These are phyloP conservation scores for Neopestalotiopsis sp. DNA, from an alignment of 2,329 filamentous ascomycete genomes.

Conservation along the genomic window DNA sequence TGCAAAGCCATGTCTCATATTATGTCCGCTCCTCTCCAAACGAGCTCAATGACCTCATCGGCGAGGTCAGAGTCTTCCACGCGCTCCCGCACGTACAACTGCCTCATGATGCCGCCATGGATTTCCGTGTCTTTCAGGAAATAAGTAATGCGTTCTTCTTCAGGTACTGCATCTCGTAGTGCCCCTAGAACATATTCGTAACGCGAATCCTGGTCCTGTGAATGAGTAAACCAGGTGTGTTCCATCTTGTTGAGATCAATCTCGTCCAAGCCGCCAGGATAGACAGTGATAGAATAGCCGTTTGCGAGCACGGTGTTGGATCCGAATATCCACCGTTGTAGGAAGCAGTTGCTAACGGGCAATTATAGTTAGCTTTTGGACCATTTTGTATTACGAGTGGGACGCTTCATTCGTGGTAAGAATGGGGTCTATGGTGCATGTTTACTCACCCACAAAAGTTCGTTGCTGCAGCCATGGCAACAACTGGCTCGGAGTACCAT, in stretches of 20 bases:
- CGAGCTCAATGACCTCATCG: slow-evolving; percentile 55
- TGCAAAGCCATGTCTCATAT: not conserved
- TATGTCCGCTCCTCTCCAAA: slow-evolving; percentile 41
- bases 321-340: slow-evolving; percentile 59
- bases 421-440: not conserved
- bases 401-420: not conserved
- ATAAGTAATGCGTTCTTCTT: not conserved
- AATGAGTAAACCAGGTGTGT: slow-evolving; percentile 48
- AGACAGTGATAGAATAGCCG: slow-evolving; percentile 61
- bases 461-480: slow-evolving; percentile 53
- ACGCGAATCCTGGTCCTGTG: not conserved
- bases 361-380: not conserved
- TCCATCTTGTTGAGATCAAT: slow-evolving; percentile 55
- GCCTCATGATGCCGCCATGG: slow-evolving; percentile 42
- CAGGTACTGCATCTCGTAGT: not conserved
- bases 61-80: slow-evolving; percentile 44
- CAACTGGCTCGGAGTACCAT: slow-evolving; percentile 49
- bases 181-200: slow-evolving; percentile 1
- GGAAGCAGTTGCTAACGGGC: slow-evolving; percentile 50
- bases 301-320: slow-evolving; percentile 57
- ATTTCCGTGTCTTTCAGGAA: slow-evolving; percentile 1
- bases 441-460: slow-evolving; percentile 53
- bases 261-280: slow-evolving; percentile 44
- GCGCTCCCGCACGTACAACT: slow-evolving; percentile 58
- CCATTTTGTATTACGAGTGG: no score